phyloP scores from a whole-genome alignment of 1,284 basidiomycete genomes.

The Leccinum solheimii region DNA sequence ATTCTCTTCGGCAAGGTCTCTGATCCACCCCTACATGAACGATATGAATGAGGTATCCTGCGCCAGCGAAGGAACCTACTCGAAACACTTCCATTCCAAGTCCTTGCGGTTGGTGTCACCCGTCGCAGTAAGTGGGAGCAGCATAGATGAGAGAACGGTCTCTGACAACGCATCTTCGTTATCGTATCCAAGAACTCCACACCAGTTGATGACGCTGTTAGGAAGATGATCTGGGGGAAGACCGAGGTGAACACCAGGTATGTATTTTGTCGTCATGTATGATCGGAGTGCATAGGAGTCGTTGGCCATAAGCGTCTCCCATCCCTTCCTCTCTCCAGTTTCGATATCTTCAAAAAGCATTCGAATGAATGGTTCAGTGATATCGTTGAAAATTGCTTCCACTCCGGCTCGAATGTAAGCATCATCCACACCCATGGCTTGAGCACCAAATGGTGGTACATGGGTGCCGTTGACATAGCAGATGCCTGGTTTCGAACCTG shows the following conservation, averaged over 20 bases:
- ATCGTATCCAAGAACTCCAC: slow-evolving; percentile 5
- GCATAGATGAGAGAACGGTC: background rate
- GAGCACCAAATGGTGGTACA: background rate
- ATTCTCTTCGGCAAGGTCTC: background rate
- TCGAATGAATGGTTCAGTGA: background rate
- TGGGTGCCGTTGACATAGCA: slow-evolving; percentile 16
- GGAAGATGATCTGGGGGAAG: slow-evolving; percentile 17
- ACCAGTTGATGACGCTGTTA: slow-evolving; percentile 26
- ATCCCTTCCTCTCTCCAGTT: slow-evolving; percentile 9
- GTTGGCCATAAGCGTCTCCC: slow-evolving; percentile 12
- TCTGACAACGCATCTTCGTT: background rate
- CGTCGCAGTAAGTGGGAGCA: background rate
- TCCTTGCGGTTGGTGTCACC: background rate
- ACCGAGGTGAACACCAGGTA: slow-evolving; percentile 15
- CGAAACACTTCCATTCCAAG: background rate
- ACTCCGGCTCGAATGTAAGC: slow-evolving; percentile 16
- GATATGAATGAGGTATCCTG: background rate
- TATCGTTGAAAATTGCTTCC: slow-evolving; percentile 11
- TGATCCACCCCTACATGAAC: slow-evolving; percentile 9
- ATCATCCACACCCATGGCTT: slow-evolving; percentile 3
- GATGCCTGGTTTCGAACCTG: slow-evolving; percentile 7
- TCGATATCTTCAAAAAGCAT: background rate
- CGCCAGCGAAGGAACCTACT: slow-evolving; percentile 1
- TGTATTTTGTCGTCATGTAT: slow-evolving; percentile 12
- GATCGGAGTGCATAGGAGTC: background rate